phyloP scores from a whole-genome alignment of 2,329 filamentous ascomycete genomes.

The Ascochyta pisi region DNA sequence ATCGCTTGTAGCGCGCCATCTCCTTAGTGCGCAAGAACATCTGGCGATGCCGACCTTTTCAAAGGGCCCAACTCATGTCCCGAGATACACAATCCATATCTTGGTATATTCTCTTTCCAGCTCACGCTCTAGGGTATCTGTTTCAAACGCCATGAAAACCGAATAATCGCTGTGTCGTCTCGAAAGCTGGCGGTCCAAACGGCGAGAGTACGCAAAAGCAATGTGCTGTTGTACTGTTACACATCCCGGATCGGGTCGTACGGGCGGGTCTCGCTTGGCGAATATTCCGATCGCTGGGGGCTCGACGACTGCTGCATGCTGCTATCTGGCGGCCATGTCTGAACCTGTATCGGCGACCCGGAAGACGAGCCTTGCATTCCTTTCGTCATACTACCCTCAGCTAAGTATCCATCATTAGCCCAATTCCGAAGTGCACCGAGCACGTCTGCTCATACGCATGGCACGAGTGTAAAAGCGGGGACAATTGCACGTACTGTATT shows the following conservation, averaged over 20 bases:
- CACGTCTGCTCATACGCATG: constrained; percentile 25
- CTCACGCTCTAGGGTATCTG: constrained; percentile 28
- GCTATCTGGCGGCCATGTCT: constrained; percentile 33
- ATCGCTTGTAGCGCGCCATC: not conserved
- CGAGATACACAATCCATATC: constrained; percentile 4
- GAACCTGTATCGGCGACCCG: constrained; percentile 38
- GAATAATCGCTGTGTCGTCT: constrained; percentile 17
- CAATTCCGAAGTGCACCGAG: constrained; percentile 28
- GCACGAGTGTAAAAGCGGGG: constrained; percentile 27
- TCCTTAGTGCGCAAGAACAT: not conserved
- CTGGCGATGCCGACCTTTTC: not conserved
- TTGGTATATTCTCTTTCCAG: constrained; percentile 12
- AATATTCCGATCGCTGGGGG: constrained; percentile 41
- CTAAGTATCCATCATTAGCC: constrained; percentile 44
- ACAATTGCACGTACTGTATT: constrained; percentile 44
- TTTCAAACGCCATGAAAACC: constrained; percentile 25
- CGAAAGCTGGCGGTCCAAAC: constrained; percentile 25
- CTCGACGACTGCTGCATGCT: constrained; percentile 39
- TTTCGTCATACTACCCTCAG: constrained; percentile 47
- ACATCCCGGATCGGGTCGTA: constrained; percentile 49
- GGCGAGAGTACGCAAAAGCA: constrained; percentile 24
- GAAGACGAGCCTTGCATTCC: constrained; percentile 38
- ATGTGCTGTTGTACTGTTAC: constrained; percentile 23
- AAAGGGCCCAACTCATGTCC: not conserved
- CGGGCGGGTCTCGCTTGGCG: constrained; percentile 44